Conservation (phyloP, 2,329 filamentous ascomycete genomes). For the Paramyrothecium roridum region DNA sequence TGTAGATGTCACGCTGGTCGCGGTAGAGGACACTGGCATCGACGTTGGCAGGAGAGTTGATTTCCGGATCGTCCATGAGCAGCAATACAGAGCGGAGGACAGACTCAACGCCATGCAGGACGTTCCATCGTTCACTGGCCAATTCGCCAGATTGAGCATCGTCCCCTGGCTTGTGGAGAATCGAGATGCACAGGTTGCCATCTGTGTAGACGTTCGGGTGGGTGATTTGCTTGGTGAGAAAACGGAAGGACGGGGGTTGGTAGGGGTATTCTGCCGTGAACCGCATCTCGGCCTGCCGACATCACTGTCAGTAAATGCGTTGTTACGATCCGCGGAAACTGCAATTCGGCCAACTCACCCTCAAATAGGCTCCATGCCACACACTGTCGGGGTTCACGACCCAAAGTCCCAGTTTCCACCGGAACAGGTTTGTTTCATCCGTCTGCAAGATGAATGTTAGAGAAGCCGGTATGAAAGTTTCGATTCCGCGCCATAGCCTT, state of each 20-base stretch:
- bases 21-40: slow-evolving; percentile 86
- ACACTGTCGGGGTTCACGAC: slow-evolving; percentile 89
- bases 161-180: slow-evolving; percentile 87
- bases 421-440: slow-evolving; percentile 77
- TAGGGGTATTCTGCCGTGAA: slow-evolving; percentile 91
- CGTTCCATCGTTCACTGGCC: slow-evolving; percentile 90
- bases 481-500: slow-evolving; percentile 20
- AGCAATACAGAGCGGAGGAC: slow-evolving; percentile 90
- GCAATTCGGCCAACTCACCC: slow-evolving; percentile 35
- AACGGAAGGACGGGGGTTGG: slow-evolving; percentile 83
- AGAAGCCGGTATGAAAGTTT: neutral
- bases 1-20: slow-evolving; percentile 68
- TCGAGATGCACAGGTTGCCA: slow-evolving; percentile 92
- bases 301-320: neutral
- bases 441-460: neutral
- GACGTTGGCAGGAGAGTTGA: slow-evolving; percentile 90
- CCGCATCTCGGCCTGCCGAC: slow-evolving; percentile 70
- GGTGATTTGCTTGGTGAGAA: slow-evolving; percentile 69
- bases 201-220: slow-evolving; percentile 94
- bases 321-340: neutral
- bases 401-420: slow-evolving; percentile 85
- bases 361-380: slow-evolving; percentile 92
- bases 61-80: slow-evolving; percentile 89
- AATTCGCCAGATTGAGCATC: slow-evolving; percentile 89
- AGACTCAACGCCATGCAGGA: slow-evolving; percentile 89